These are phyloP conservation scores for Fusarium hostae DNA, from an alignment of 2,329 filamentous ascomycete genomes.

Conservation along the genomic window DNA sequence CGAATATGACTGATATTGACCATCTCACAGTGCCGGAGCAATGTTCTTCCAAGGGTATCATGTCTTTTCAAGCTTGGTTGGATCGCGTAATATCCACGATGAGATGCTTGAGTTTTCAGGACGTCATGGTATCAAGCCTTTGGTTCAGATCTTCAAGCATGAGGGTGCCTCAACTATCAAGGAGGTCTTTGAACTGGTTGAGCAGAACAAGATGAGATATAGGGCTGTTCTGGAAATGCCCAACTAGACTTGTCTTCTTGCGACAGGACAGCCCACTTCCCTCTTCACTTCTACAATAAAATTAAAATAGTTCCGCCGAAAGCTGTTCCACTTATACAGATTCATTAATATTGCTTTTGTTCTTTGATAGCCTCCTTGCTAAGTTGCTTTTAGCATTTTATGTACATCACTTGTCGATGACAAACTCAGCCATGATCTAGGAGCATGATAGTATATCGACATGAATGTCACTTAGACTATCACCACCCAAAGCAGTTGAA, in stretches of 20 bases:
- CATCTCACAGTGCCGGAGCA: background rate
- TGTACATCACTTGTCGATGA: background rate
- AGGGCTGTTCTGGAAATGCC: slow-evolving; percentile 10
- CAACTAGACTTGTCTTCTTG: accelerated
- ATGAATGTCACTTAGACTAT: background rate
- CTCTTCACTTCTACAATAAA: background rate
- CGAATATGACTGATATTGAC: background rate
- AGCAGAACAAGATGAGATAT: slow-evolving; percentile 13
- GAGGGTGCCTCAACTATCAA: slow-evolving; percentile 1
- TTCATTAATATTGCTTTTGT: no score
- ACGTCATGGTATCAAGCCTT: background rate
- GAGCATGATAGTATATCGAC: accelerated
- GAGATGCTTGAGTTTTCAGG: slow-evolving; percentile 15
- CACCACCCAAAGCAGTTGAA: accelerated
- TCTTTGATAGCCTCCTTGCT: no score
- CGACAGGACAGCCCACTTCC: accelerated
- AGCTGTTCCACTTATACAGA: background rate
- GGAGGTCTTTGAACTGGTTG: background rate
- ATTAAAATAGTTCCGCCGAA: accelerated
- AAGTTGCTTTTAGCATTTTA: no score
- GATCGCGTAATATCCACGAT: slow-evolving; percentile 1
- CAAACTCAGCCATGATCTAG: accelerated
- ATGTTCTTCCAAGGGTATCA: slow-evolving; percentile 19
- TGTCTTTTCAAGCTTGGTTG: slow-evolving; percentile 1
- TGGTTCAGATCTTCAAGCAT: slow-evolving; percentile 12